These are phyloP conservation scores for Boletus sp. DNA, from an alignment of 1,284 basidiomycete species.

Conservation along the genomic window DNA sequence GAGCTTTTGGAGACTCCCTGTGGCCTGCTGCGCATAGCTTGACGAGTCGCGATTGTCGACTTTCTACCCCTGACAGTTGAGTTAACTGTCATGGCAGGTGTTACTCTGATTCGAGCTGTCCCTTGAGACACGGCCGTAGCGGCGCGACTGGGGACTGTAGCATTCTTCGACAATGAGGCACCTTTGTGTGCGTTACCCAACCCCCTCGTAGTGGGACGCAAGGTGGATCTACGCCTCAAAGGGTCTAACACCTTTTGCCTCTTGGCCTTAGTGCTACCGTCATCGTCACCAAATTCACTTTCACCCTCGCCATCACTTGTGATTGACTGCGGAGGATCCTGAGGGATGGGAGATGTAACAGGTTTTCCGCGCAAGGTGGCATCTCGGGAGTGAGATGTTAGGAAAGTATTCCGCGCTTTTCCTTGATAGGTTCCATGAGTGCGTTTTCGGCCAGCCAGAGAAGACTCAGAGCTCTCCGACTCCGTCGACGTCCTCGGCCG, in stretches of 20 bases:
- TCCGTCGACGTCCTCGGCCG: conserved; percentile 43
- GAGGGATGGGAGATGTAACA: neutral
- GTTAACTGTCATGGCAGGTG: conserved; percentile 12
- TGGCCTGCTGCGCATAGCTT: conserved; percentile 4
- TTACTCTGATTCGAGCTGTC: conserved; percentile 9
- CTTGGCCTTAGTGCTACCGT: conserved; percentile 17
- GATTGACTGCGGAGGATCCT: conserved; percentile 20
- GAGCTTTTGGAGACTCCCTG: conserved; percentile 20
- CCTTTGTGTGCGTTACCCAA: conserved; percentile 15
- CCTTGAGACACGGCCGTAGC: conserved; percentile 13
- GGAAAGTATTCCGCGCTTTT: conserved; percentile 1
- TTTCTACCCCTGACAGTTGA: conserved; percentile 18
- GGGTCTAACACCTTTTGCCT: conserved; percentile 30
- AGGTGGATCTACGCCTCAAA: conserved; percentile 25
- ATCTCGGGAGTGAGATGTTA: conserved; percentile 16
- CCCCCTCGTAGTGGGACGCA: conserved; percentile 27
- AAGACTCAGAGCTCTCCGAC: conserved; percentile 38
- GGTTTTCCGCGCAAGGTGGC: conserved; percentile 30
- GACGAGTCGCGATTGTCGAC: conserved; percentile 11
- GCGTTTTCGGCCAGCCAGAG: conserved; percentile 37
- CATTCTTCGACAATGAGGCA: conserved; percentile 12
- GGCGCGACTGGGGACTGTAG: conserved; percentile 8
- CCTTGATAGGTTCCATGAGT: conserved; percentile 15
- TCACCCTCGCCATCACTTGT: conserved; percentile 26
- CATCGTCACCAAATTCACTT: conserved; percentile 7